Evolutionary conservation across 495 filamentous ascomycete species (phyloP).

Genomic region (Tetracladium setigerum): DNA sequence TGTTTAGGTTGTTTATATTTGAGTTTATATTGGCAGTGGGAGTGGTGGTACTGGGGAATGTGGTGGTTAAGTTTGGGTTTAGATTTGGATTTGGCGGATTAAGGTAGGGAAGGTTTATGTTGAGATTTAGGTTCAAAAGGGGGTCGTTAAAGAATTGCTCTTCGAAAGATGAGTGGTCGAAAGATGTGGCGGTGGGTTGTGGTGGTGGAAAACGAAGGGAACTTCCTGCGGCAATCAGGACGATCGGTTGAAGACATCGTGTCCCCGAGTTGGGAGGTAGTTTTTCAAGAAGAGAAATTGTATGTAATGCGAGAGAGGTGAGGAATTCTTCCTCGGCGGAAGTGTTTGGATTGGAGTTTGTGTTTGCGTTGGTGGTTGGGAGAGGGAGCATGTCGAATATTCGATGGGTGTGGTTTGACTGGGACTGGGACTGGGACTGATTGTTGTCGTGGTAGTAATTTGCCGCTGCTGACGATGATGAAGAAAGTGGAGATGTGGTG

Average conservation of each 20-base stretch:
- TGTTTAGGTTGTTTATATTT: no score
- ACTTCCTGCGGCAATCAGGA: constrained; percentile 41
- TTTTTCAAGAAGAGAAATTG: constrained; percentile 40
- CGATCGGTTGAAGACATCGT: constrained; percentile 45
- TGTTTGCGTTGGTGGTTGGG: not conserved
- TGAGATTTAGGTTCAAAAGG: no score
- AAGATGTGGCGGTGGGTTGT: constrained; percentile 31
- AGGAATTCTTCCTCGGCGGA: constrained; percentile 36
- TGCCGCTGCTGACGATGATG: not conserved
- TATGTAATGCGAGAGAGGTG: constrained; percentile 45
- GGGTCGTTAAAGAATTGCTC: no score
- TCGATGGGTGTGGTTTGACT: not conserved
- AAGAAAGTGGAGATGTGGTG: constrained; percentile 1
- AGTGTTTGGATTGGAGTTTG: not conserved
- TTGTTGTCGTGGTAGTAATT: not conserved
- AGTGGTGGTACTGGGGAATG: no score
- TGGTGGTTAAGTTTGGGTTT: no score
- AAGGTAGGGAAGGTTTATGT: no score
- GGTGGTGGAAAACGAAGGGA: constrained; percentile 35
- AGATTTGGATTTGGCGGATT: no score
- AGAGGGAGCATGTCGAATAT: constrained; percentile 3
- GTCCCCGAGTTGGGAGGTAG: constrained; percentile 48
- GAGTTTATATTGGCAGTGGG: no score
- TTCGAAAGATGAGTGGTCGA: constrained; percentile 29
- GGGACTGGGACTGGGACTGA: not conserved